Percentiles rank a stretch among this genome's conserved stretches.
Evolutionary conservation across 2,329 filamentous ascomycete genomes (phyloP).

Genomic region (Bipolaris sorokiniana): DNA sequence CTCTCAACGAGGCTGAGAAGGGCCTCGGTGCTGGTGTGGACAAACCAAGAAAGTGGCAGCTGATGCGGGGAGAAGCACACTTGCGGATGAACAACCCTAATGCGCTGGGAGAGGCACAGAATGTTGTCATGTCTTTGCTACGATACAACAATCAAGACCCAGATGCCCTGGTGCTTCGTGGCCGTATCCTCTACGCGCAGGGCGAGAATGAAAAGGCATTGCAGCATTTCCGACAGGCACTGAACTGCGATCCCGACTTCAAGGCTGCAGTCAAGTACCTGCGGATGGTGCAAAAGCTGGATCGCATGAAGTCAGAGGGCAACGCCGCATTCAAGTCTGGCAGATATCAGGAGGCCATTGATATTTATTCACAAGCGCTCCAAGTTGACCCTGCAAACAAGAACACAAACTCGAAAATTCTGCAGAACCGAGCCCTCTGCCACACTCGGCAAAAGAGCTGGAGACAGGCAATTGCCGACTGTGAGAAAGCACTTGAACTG

Average conservation of each 20-base stretch:
- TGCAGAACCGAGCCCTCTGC: conserved; percentile 91
- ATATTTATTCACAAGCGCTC: conserved; percentile 82
- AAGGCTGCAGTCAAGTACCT: conserved; percentile 87
- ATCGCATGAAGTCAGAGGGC: conserved; percentile 91
- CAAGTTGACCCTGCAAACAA: conserved; percentile 87
- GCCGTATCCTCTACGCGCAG: conserved; percentile 84
- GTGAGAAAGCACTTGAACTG: conserved; percentile 79
- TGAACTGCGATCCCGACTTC: conserved; percentile 91
- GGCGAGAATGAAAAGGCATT: conserved; percentile 96
- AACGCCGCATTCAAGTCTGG: conserved; percentile 89
- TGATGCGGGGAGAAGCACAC: conserved; percentile 90
- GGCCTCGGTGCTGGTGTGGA: conserved; percentile 75
- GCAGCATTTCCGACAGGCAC: conserved; percentile 87
- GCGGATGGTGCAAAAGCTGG: conserved; percentile 86
- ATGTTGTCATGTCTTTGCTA: conserved; percentile 85
- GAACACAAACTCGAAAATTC: conserved; percentile 90
- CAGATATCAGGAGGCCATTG: conserved; percentile 78
- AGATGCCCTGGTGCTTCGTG: conserved; percentile 88
- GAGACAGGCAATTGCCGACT: conserved; percentile 81
- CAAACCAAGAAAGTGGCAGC: conserved; percentile 89
- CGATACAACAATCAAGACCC: conserved; percentile 89
- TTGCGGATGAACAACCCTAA: conserved; percentile 91
- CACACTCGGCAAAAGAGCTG: conserved; percentile 84
- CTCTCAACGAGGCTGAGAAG: conserved; percentile 87
- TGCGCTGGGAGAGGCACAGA: conserved; percentile 87